Evolutionary conservation across 2,329 filamentous ascomycete genomes (phyloP).

Genomic region (Rhexocercosporidium sp.): DNA sequence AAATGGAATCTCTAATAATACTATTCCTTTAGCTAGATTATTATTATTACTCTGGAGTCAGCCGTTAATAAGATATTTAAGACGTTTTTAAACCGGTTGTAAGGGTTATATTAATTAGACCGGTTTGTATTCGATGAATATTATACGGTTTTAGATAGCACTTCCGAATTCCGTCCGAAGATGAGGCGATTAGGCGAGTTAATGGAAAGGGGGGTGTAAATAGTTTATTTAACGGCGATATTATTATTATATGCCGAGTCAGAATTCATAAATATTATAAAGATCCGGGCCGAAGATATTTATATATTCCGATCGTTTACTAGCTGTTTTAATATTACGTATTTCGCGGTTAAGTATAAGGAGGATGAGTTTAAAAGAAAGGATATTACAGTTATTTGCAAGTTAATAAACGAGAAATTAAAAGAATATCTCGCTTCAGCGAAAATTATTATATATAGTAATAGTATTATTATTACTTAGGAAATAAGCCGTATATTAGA

Average conservation of each 20-base stretch:
- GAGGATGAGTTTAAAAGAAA: slow-evolving; percentile 4
- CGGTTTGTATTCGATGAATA: slow-evolving; percentile 14
- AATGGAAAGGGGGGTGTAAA: slow-evolving; percentile 14
- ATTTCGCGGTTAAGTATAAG: slow-evolving; percentile 15
- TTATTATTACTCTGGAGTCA: not conserved
- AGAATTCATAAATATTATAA: slow-evolving; percentile 18
- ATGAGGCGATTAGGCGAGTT: slow-evolving; percentile 12
- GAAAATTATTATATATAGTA: not conserved
- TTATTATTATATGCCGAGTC: slow-evolving; percentile 14
- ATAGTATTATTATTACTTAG: not conserved
- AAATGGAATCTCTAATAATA: too few relatives aligned
- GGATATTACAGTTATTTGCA: slow-evolving; percentile 11
- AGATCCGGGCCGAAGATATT: slow-evolving; percentile 9
- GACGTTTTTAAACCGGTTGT: slow-evolving; percentile 13
- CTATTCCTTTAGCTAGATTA: too few relatives aligned
- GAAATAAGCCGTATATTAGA: not conserved
- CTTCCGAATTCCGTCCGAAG: slow-evolving; percentile 2
- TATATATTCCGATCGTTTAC: slow-evolving; percentile 8
- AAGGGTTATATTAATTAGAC: slow-evolving; percentile 9
- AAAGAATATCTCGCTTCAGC: not conserved
- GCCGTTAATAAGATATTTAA: slow-evolving; percentile 1
- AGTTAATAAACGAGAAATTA: slow-evolving; percentile 11
- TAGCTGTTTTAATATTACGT: slow-evolving; percentile 14
- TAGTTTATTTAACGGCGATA: slow-evolving; percentile 15
- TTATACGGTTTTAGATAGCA: slow-evolving; percentile 10